These are phyloP conservation scores for Gastrolobium villosum DNA, from an alignment of 306 rosid species.

Conservation along the genomic window DNA sequence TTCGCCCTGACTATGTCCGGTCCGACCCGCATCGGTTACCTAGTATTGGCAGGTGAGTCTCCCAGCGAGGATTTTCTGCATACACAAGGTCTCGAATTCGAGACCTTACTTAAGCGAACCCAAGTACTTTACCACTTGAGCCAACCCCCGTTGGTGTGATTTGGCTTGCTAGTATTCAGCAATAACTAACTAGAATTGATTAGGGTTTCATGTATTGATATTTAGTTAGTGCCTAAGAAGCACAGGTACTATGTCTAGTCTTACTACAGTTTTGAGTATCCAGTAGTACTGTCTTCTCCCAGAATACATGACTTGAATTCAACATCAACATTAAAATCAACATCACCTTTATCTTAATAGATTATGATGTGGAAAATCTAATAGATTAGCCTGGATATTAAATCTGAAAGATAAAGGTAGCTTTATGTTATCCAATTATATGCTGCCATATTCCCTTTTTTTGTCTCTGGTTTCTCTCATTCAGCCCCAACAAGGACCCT, in stretches of 20 bases:
- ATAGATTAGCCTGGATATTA: neutral
- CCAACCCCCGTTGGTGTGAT: too few species aligned
- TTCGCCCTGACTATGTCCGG: too few species aligned
- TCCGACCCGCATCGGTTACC: too few species aligned
- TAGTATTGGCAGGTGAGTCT: too few species aligned
- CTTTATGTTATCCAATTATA: neutral
- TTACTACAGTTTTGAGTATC: neutral
- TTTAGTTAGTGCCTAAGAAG: neutral
- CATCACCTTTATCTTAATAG: neutral
- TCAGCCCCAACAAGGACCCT: neutral
- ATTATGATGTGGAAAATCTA: neutral
- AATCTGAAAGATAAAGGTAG: neutral
- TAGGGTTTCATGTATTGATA: neutral
- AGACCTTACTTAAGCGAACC: too few species aligned
- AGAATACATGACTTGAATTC: neutral
- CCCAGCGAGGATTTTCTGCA: too few species aligned
- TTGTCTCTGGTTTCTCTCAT: neutral
- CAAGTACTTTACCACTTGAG: too few species aligned
- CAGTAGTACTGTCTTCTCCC: neutral
- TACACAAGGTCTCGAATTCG: too few species aligned
- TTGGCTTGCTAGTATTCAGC: constrained; percentile 5
- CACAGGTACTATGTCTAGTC: neutral
- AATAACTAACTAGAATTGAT: constrained; percentile 9
- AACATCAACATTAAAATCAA: too few species aligned
- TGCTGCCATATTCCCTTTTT: neutral